A percentile compares a stretch with the other conserved stretches of the same genome.
These are phyloP conservation scores for Aspergillus heteromorphus DNA, from an alignment of 495 filamentous ascomycete genomes.

Conservation along the genomic window DNA sequence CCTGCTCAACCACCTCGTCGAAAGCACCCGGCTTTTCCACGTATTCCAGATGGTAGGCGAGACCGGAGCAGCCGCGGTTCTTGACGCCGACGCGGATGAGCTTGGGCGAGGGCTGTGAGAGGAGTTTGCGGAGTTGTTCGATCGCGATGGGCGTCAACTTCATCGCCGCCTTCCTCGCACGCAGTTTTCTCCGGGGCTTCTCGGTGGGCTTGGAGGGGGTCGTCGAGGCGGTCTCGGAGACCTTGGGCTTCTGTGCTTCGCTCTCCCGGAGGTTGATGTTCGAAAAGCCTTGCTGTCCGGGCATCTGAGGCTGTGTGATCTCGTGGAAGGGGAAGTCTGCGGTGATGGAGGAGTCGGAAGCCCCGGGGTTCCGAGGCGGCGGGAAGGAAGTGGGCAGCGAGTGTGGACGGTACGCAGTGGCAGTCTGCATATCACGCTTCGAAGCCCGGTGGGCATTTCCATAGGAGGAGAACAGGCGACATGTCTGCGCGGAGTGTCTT, in stretches of 20 bases:
- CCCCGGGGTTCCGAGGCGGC: constrained; percentile 60
- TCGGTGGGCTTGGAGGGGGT: constrained; percentile 29
- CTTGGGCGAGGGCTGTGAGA: constrained; percentile 80
- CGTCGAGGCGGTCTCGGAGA: constrained; percentile 30
- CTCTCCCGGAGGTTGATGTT: constrained; percentile 48
- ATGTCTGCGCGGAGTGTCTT: constrained; percentile 44
- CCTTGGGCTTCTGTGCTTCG: constrained; percentile 58
- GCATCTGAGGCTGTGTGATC: constrained; percentile 16
- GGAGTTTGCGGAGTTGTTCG: constrained; percentile 64
- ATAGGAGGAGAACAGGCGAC: constrained; percentile 64
- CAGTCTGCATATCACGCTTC: constrained; percentile 65
- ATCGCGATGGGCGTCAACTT: constrained; percentile 74
- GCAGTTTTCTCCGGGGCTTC: constrained; percentile 60
- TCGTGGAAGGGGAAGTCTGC: constrained; percentile 34
- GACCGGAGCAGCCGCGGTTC: constrained; percentile 90
- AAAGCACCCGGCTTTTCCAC: constrained; percentile 83
- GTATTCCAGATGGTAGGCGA: constrained; percentile 94
- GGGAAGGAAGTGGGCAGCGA: constrained; percentile 57
- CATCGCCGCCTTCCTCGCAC: constrained; percentile 86
- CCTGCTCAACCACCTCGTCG: constrained; percentile 91
- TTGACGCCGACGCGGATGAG: constrained; percentile 90
- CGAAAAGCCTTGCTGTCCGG: constrained; percentile 15
- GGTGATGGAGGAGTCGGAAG: constrained; percentile 65
- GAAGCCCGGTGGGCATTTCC: constrained; percentile 49
- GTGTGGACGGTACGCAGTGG: constrained; percentile 72